Evolutionary conservation across 805 yeast species (phyloP).

Genomic region (Candida anglica): DNA sequence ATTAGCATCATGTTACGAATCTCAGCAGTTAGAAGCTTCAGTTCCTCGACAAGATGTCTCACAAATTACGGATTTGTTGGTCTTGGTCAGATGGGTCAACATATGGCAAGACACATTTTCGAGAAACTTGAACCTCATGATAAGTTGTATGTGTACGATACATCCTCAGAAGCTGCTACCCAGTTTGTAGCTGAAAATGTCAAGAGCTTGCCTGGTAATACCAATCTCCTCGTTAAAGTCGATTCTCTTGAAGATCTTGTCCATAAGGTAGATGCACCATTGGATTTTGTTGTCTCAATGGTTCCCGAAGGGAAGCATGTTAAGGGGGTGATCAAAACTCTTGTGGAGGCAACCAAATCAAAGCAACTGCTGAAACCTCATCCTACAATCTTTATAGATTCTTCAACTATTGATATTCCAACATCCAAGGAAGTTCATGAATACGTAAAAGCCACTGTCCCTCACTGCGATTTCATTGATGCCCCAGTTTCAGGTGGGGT

Average conservation of each 20-base stretch:
- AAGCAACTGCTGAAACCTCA: constrained; percentile 8
- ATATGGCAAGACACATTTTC: constrained; percentile 50
- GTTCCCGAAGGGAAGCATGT: constrained; percentile 55
- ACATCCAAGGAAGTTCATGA: constrained; percentile 41
- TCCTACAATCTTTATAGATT: constrained; percentile 39
- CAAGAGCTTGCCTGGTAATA: constrained; percentile 17
- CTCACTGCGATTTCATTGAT: constrained; percentile 44
- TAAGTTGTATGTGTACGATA: constrained; percentile 41
- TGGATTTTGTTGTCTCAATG: constrained; percentile 47
- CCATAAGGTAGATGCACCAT: constrained; percentile 24
- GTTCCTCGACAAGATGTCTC: constrained; percentile 6
- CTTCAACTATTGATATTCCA: constrained; percentile 49
- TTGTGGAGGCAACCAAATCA: constrained; percentile 17
- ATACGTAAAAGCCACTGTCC: constrained; percentile 25
- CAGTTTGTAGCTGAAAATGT: constrained; percentile 21
- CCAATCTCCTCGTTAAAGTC: constrained; percentile 15
- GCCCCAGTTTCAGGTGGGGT: constrained; percentile 58
- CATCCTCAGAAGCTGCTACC: constrained; percentile 23
- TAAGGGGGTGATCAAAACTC: constrained; percentile 32
- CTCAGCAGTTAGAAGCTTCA: constrained; percentile 4
- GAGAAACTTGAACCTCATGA: constrained; percentile 34
- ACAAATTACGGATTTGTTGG: constrained; percentile 48
- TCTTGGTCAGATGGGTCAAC: constrained; percentile 55
- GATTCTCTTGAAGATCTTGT: constrained; percentile 21
- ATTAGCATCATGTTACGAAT: constrained; percentile 1